Evolutionary conservation across 2,329 filamentous ascomycete genomes (phyloP).

Genomic region (Alternaria brassicae): DNA sequence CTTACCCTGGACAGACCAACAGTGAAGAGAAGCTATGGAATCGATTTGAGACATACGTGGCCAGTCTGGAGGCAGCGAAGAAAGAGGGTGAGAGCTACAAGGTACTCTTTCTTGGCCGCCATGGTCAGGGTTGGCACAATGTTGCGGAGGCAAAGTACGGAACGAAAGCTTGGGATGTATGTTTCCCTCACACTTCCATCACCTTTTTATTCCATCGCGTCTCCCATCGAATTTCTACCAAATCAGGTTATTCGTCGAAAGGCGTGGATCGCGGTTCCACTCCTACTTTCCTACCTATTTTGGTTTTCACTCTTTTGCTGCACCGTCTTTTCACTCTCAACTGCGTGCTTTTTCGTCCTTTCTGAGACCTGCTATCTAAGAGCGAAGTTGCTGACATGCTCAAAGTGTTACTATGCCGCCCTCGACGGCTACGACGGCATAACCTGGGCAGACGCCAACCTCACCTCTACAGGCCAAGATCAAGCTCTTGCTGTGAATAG

Average conservation of each 20-base stretch:
- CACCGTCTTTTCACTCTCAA: neutral
- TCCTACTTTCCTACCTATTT: neutral
- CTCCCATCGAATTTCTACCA: neutral
- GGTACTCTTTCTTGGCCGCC: conserved; percentile 71
- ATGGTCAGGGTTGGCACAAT: conserved; percentile 72
- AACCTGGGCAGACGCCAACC: conserved; percentile 67
- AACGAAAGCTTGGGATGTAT: conserved; percentile 71
- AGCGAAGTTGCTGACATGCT: neutral
- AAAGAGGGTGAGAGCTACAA: conserved; percentile 64
- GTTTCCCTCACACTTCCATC: conserved; percentile 30
- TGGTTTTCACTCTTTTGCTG: neutral
- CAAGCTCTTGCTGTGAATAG: conserved; percentile 65
- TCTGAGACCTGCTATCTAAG: neutral
- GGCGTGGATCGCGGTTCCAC: neutral
- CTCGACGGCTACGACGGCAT: conserved; percentile 68
- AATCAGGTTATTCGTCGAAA: neutral
- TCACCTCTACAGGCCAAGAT: conserved; percentile 64
- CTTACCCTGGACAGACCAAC: conserved; percentile 59
- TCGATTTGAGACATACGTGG: conserved; percentile 65
- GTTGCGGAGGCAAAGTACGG: conserved; percentile 73
- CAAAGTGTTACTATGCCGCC: conserved; percentile 68
- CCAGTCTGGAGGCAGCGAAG: conserved; percentile 57
- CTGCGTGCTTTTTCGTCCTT: neutral
- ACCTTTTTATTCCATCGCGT: neutral
- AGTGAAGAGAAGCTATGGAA: conserved; percentile 61